Conservation (phyloP, 352 stramenopile genomes). For the Phytopythium ostracodes region DNA sequence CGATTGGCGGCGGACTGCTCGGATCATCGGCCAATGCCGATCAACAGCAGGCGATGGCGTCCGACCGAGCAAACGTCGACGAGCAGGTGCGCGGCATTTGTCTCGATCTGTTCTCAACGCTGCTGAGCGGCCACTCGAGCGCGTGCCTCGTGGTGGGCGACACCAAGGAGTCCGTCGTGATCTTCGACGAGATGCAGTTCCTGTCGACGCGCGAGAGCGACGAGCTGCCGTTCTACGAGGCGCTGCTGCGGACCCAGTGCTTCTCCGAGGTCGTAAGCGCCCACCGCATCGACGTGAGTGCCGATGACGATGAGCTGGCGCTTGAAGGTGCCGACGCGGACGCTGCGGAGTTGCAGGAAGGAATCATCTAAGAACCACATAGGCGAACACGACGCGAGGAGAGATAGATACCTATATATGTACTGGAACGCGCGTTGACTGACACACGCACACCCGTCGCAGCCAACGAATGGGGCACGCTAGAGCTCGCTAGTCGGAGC, state of each 20-base stretch:
- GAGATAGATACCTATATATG: not conserved
- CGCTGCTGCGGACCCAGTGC: constrained; percentile 71
- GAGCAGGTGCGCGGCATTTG: constrained; percentile 57
- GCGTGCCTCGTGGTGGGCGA: constrained; percentile 79
- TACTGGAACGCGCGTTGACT: not conserved
- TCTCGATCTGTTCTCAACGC: constrained; percentile 57
- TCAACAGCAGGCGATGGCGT: not conserved
- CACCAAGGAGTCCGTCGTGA: constrained; percentile 83
- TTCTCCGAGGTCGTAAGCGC: constrained; percentile 83
- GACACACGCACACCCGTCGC: not conserved
- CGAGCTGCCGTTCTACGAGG: constrained; percentile 61
- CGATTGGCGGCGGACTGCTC: constrained; percentile 24
- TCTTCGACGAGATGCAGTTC: constrained; percentile 86
- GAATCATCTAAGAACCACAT: constrained; percentile 32
- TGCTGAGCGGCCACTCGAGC: constrained; percentile 67
- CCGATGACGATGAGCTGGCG: constrained; percentile 23
- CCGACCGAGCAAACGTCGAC: constrained; percentile 11
- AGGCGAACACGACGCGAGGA: not conserved
- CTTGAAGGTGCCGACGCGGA: constrained; percentile 24
- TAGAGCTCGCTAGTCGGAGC: not conserved
- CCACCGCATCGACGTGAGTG: constrained; percentile 60
- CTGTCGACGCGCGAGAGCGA: constrained; percentile 50
- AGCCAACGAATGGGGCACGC: not conserved
- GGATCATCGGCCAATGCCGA: not conserved
- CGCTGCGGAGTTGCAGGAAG: constrained; percentile 31